These are phyloP conservation scores for Tolypocladium ovalisporum DNA, from an alignment of 2,329 filamentous ascomycete species.

Conservation along the genomic window DNA sequence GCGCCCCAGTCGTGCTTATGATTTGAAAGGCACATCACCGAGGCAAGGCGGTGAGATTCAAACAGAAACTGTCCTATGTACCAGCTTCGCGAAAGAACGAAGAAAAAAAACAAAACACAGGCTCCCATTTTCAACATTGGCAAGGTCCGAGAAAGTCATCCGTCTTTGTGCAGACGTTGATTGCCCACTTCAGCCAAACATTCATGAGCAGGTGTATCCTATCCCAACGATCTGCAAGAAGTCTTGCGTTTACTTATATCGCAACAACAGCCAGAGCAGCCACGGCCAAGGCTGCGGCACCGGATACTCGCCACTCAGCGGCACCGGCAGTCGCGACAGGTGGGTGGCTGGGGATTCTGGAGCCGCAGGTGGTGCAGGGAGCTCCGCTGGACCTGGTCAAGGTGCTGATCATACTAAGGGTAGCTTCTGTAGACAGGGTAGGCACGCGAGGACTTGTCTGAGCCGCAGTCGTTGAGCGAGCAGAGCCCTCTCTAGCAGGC, in stretches of 20 bases:
- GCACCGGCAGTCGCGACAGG: conserved; percentile 9
- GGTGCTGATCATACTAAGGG: background rate
- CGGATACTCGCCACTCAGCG: conserved; percentile 5
- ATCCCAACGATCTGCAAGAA: no score
- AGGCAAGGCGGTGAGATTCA: no score
- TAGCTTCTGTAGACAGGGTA: background rate
- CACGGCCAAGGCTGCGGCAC: conserved; percentile 8
- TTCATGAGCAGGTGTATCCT: background rate
- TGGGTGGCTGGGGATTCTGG: conserved; percentile 3
- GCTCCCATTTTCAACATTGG: no score
- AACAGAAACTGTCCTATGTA: no score
- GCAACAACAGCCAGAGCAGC: conserved; percentile 9
- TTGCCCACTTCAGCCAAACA: background rate
- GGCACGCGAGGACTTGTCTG: background rate
- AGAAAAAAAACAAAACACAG: no score
- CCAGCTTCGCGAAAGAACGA: no score
- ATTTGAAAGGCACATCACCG: no score
- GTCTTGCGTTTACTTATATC: conserved; percentile 5
- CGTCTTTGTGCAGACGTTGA: no score
- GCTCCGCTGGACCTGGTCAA: conserved; percentile 3
- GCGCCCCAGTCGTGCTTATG: no score
- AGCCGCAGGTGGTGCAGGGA: conserved; percentile 5
- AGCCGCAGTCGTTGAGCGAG: background rate
- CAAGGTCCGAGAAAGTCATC: no score
- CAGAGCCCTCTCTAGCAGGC: background rate